Percentiles rank a stretch among this genome's conserved stretches.
phyloP scores from a whole-genome alignment of 1,284 basidiomycete genomes.

The Trichosporon faecale region DNA sequence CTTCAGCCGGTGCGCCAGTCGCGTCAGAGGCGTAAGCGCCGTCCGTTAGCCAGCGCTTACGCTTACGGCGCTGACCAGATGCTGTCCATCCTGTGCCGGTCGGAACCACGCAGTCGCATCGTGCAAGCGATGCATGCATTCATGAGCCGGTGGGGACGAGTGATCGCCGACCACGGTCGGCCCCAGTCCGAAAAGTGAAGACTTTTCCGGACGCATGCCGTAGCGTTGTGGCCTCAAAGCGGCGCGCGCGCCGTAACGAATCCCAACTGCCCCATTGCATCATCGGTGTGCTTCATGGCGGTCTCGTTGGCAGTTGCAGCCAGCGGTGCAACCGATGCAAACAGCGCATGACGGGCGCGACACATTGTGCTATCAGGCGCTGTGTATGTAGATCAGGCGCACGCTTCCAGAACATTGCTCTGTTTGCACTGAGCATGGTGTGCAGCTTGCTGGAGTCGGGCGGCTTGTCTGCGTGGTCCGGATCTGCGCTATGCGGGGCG shows the following conservation, averaged over 20 bases:
- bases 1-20: conserved; percentile 2
- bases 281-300: not conserved
- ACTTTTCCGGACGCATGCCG: not conserved
- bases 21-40: not conserved
- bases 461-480: no score
- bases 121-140: not conserved
- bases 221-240: not conserved
- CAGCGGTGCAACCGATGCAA: no score
- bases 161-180: not conserved
- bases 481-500: no score
- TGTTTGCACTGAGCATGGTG: no score
- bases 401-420: no score
- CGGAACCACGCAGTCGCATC: not conserved
- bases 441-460: no score
- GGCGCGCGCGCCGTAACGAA: not conserved
- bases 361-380: no score
- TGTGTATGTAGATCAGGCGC: no score
- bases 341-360: no score
- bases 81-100: not conserved
- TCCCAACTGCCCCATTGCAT: not conserved
- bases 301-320: no score
- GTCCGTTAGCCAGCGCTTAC: not conserved
- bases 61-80: no score
- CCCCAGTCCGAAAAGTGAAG: not conserved
- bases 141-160: not conserved